Evolutionary conservation across 2,329 filamentous ascomycete genomes (phyloP).

Genomic region (Neofusicoccum umdonicola): DNA sequence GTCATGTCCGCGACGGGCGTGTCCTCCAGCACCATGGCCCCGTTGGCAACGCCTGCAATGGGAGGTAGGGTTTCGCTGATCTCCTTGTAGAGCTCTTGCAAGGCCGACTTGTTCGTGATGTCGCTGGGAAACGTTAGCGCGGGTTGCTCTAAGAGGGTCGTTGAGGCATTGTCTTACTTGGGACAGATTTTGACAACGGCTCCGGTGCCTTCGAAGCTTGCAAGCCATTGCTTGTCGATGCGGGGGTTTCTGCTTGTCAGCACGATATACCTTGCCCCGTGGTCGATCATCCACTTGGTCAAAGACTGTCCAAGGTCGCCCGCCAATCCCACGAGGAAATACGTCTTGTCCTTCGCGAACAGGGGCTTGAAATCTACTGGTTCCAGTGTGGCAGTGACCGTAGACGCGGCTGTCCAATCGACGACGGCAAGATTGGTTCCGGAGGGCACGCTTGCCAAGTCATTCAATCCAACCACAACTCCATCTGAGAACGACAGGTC

Average conservation of each 20-base stretch:
- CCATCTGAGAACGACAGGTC: no score
- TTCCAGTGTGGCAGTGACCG: no score
- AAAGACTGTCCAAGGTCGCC: conserved; percentile 25
- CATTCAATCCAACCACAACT: no score
- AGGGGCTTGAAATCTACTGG: neutral
- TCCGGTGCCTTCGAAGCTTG: conserved; percentile 18
- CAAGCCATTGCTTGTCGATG: conserved; percentile 30
- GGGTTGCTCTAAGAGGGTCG: no score
- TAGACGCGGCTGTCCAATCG: no score
- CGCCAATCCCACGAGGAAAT: conserved; percentile 24
- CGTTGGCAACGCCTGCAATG: conserved; percentile 24
- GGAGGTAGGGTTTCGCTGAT: conserved; percentile 19
- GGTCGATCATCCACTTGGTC: conserved; percentile 24
- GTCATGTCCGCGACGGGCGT: conserved; percentile 17
- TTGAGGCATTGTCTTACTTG: neutral
- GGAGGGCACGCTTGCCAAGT: no score
- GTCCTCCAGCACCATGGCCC: conserved; percentile 25
- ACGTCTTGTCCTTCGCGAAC: conserved; percentile 18
- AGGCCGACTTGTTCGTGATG: conserved; percentile 3
- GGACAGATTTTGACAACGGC: conserved; percentile 9
- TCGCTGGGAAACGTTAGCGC: neutral
- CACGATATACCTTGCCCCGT: conserved; percentile 25
- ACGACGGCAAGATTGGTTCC: no score
- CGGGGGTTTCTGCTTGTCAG: conserved; percentile 42
- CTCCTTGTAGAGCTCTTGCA: neutral